Base-by-base conservation (phyloP, 2,329 filamentous ascomycete species). In the Xylariales sp. region DNA sequence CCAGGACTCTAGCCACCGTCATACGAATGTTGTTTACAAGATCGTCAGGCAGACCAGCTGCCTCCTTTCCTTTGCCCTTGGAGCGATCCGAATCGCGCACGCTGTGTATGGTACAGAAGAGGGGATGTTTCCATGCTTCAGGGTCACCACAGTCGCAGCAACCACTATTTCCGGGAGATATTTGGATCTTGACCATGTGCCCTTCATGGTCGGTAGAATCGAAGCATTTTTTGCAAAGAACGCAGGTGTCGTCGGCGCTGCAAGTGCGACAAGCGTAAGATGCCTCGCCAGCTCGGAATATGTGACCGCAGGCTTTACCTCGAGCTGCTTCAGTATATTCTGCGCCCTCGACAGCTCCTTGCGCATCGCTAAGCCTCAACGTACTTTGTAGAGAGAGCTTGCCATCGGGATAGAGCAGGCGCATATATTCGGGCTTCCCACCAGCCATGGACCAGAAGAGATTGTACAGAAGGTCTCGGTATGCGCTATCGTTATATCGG, bases 141-240 rank as follows among this genome's bases (percentile, higher is more conserved):
- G 85, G 80, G 59, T 98, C 93, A 45, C 93, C 93, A 59, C 93
- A 98, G 64, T 98, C 93, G 64, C 93, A 98, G 68, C 94, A 97
- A 32, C 91, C 91, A 57, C 86, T 93, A 59, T 96, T 95, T 5
- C 91, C 91, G 3, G 86, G 80, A 1, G 89, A 95, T 34, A 95
- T 82, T 44, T 77, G 86, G 44, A 98, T 88, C 55, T 86, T 84
- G 42, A 97, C 90, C 68, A 88, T 87, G 64, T 98, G 93, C 10
- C 85, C 90, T 9, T 88, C 84, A 63, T 98, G 93, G 58, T 98
- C 91, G 28, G 91, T 97, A 19, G 89, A 82, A 58, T 97, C 88
- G 61, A 95, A 98, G 66, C 93, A 98, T 51, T 84, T 83, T 56
- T 87, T 88, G 68, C 93, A 98, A 12, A 98, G 76, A 37, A 93